Evolutionary conservation across 495 filamentous ascomycete species (phyloP).

Genomic region (Penicillium goetzii): DNA sequence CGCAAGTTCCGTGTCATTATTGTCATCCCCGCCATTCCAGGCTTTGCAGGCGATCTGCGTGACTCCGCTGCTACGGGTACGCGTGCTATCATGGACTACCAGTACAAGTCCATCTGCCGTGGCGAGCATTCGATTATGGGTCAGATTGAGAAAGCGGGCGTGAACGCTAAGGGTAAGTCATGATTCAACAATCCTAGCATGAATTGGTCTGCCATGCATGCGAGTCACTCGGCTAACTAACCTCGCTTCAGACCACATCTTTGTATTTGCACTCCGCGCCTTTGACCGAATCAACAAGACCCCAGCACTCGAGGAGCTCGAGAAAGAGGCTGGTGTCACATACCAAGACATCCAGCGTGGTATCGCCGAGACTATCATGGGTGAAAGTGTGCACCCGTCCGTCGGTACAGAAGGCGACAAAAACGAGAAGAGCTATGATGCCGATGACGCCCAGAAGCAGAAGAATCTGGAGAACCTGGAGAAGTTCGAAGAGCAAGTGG

Average conservation of each 20-base stretch:
- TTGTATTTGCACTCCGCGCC: slow-evolving; percentile 86
- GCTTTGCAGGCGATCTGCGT: slow-evolving; percentile 89
- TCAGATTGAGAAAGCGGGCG: slow-evolving; percentile 73
- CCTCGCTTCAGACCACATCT: slow-evolving; percentile 64
- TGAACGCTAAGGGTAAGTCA: slow-evolving; percentile 64
- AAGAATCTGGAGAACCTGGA: slow-evolving; percentile 56
- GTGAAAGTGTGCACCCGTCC: slow-evolving; percentile 66
- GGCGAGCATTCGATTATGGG: slow-evolving; percentile 89
- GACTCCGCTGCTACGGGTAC: slow-evolving; percentile 83
- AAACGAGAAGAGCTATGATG: slow-evolving; percentile 44
- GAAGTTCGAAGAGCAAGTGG: slow-evolving; percentile 64
- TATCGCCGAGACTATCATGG: slow-evolving; percentile 84
- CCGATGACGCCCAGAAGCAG: slow-evolving; percentile 41
- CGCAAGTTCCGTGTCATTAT: slow-evolving; percentile 92
- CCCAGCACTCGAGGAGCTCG: slow-evolving; percentile 64
- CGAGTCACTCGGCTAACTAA: neutral
- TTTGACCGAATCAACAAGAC: slow-evolving; percentile 91
- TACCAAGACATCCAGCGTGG: slow-evolving; percentile 86
- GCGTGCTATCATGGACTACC: slow-evolving; percentile 96
- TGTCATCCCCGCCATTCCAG: slow-evolving; percentile 86
- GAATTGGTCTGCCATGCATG: neutral
- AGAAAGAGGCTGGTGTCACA: slow-evolving; percentile 76
- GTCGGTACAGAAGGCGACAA: slow-evolving; percentile 55
- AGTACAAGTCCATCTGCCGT: slow-evolving; percentile 92
- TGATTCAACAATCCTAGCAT: neutral